Percentiles rank a stretch among this genome's conserved stretches.
These are phyloP conservation scores for Hebeloma cylindrosporum DNA, from an alignment of 768 basidiomycete genomes.

Conservation along the genomic window DNA sequence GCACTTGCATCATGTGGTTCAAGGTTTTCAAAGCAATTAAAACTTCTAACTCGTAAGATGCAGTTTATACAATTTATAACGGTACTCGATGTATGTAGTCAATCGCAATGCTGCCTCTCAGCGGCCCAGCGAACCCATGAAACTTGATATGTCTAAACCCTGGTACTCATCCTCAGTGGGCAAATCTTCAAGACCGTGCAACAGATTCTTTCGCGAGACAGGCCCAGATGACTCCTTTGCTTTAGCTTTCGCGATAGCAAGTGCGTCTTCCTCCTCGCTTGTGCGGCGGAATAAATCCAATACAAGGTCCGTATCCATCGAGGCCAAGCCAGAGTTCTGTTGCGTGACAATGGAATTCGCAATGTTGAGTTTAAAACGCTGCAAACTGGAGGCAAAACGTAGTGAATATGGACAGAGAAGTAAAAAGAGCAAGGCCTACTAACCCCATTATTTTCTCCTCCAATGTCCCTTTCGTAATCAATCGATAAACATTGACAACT, in stretches of 20 bases:
- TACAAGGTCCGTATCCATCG: constrained; percentile 98
- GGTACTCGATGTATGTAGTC: constrained; percentile 8
- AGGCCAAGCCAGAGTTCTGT: constrained; percentile 89
- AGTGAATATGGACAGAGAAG: constrained; percentile 3
- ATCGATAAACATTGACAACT: constrained; percentile 96
- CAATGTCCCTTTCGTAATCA: constrained; percentile 94
- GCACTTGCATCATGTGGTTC: too few relatives aligned
- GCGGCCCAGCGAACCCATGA: constrained; percentile 81
- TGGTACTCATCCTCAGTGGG: constrained; percentile 93
- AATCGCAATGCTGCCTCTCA: constrained; percentile 30
- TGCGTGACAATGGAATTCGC: constrained; percentile 96
- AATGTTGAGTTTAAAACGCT: constrained; percentile 98
- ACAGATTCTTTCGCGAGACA: constrained; percentile 75
- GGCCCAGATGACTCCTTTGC: constrained; percentile 55
- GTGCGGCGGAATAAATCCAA: constrained; percentile 89
- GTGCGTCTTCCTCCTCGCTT: constrained; percentile 70
- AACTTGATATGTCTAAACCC: constrained; percentile 79
- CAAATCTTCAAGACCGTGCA: constrained; percentile 89
- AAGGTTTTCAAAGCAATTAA: too few relatives aligned
- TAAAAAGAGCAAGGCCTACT: constrained; percentile 24
- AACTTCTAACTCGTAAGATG: too few relatives aligned
- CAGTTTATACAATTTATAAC: constrained; percentile 13
- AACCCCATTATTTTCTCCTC: constrained; percentile 99
- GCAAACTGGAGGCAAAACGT: constrained; percentile 55
- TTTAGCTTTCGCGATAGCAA: constrained; percentile 54